phyloP scores from a whole-genome alignment of 305 asterid species.

The Solanum hybrid region DNA sequence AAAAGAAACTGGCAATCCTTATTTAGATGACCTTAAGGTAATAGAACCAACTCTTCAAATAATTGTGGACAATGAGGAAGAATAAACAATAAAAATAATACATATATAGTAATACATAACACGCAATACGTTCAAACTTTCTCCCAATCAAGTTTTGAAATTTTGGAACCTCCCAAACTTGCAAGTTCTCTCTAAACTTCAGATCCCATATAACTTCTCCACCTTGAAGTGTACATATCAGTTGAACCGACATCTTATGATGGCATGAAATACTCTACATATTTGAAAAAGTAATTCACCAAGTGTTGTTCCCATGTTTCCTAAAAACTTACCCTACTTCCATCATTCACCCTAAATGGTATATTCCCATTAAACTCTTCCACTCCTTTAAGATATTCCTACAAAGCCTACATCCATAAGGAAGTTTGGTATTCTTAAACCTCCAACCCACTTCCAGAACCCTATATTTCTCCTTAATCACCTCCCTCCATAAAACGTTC shows the following conservation, averaged over 20 bases:
- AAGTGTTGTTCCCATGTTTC: neutral
- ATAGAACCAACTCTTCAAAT: neutral
- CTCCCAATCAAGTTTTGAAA: neutral
- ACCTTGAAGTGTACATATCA: neutral
- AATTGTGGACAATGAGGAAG: neutral
- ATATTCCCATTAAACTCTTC: neutral
- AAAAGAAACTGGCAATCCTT: neutral
- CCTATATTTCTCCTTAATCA: neutral
- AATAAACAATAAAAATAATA: neutral
- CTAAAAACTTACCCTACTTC: neutral
- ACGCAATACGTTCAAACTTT: neutral
- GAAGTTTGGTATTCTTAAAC: neutral
- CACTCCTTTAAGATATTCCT: neutral
- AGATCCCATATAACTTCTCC: neutral
- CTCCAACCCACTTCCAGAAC: neutral
- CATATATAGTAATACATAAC: neutral
- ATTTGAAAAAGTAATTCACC: neutral
- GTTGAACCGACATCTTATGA: neutral
- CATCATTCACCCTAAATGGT: neutral
- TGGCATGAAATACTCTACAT: neutral
- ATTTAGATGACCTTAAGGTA: neutral
- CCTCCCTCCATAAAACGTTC: neutral
- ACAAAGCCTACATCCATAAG: neutral
- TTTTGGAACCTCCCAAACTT: neutral
- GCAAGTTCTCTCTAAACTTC: neutral